A percentile compares a stretch with the other conserved stretches of the same genome.
Conservation (phyloP, 352 stramenopile species). For the Globisporangium nodosum region DNA sequence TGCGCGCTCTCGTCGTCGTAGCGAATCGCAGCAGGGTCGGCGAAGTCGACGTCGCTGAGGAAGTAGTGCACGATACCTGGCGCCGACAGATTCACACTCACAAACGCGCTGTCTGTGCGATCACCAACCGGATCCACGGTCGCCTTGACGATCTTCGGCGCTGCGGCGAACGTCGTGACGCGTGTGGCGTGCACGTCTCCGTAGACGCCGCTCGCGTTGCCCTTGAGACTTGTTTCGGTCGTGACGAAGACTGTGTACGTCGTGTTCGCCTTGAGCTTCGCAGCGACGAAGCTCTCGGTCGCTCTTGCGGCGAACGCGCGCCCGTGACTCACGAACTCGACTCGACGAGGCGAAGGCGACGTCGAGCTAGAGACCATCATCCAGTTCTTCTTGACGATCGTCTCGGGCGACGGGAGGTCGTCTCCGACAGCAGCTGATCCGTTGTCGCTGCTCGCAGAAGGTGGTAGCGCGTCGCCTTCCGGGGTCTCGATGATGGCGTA, state of each 20-base stretch:
- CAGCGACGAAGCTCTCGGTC: slow-evolving; percentile 15
- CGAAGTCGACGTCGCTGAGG: slow-evolving; percentile 68
- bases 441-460: background rate
- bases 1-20: background rate
- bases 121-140: slow-evolving; percentile 32
- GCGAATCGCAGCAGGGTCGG: slow-evolving; percentile 56
- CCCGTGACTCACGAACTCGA: slow-evolving; percentile 5
- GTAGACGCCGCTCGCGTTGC: slow-evolving; percentile 43
- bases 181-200: slow-evolving; percentile 23
- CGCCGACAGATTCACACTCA: slow-evolving; percentile 58
- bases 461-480: background rate
- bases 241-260: slow-evolving; percentile 51
- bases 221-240: slow-evolving; percentile 32
- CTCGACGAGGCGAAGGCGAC: slow-evolving; percentile 1
- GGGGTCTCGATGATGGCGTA: slow-evolving; percentile 25
- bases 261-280: slow-evolving; percentile 37
- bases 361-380: background rate
- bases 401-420: background rate
- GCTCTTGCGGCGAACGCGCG: background rate
- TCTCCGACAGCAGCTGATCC: background rate
- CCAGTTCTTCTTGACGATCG: slow-evolving; percentile 11
- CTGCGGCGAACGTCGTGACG: slow-evolving; percentile 43
- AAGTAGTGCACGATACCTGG: slow-evolving; percentile 71
- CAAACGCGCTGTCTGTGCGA: slow-evolving; percentile 44
- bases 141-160: slow-evolving; percentile 59